Evolutionary conservation across 106 monocot species (phyloP), one percentile per base, ranked within the genome.

Genomic region (Vanilla planifolia): DNA sequence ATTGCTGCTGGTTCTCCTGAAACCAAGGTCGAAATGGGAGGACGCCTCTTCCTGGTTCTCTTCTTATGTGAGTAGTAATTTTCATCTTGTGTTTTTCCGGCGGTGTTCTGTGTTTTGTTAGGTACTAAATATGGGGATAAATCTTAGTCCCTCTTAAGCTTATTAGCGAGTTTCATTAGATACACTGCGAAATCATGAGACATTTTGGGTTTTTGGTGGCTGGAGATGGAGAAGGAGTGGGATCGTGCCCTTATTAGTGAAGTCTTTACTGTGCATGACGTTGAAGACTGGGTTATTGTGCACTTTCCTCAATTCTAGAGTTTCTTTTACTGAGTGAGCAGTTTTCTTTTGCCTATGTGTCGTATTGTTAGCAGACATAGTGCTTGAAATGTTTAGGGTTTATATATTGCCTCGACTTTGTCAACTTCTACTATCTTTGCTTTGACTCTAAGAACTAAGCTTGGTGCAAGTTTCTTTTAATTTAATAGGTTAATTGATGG

Each of bases 331-430:
- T 13, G 29, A 52, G 26, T 52, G 29, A 52, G 34, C 19, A 33
- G 3, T 20, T 33, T 5, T 5, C 21, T 8, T 36, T 36, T 21
- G 6, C n/a, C n/a, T n/a, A n/a, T n/a, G 35, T 4, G 32, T n/a
- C 5, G 14, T 45, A 2, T n/a, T 16, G n/a, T 45, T 1, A 45
- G 17, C 45, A 5, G 29, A 4, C n/a, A n/a, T 29, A 32, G 55
- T 24, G 57, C 35, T 57, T 6, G 34, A 35, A 57, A 57, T 35
- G 34, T 20, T 57, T 57, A 57, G 57, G 57, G 35, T 36, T 57
- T 57, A 36, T 57, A 8, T 33, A 34, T 28, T 57, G 14, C 20
- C 14, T 20, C 8, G 8, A 57, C 34, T 56, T 37, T 34, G 2
- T 53, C 13, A 14, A 30, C 29, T 53, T 28, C 8, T 30, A 30